These are phyloP conservation scores for Panaeolus papilionaceus DNA, from an alignment of 768 basidiomycete species.

Conservation along the genomic window DNA sequence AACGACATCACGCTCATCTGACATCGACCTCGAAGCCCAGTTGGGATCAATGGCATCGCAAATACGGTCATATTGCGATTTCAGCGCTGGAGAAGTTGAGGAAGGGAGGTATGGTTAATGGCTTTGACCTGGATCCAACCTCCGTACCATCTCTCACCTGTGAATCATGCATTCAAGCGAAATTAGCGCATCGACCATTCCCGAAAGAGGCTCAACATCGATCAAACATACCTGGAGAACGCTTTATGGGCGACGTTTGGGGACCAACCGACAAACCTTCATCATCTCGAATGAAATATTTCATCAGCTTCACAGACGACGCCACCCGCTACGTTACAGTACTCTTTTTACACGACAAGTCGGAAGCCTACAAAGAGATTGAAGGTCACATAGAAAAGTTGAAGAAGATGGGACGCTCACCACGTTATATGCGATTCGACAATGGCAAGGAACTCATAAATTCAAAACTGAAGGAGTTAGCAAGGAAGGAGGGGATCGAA, in stretches of 20 bases:
- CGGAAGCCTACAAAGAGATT: constrained; percentile 25
- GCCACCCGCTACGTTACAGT: constrained; percentile 9
- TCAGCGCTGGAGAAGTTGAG: constrained; percentile 21
- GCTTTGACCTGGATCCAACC: constrained; percentile 28
- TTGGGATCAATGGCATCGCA: constrained; percentile 33
- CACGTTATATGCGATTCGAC: constrained; percentile 29
- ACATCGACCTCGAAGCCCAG: constrained; percentile 18
- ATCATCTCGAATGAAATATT: constrained; percentile 28
- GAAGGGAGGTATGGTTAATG: constrained; percentile 24
- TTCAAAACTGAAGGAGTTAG: constrained; percentile 28
- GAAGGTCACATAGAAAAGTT: constrained; percentile 24
- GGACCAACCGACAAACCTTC: constrained; percentile 32
- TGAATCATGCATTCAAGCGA: constrained; percentile 38
- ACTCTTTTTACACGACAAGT: constrained; percentile 22
- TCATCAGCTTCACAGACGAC: constrained; percentile 34
- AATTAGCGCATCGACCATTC: constrained; percentile 35
- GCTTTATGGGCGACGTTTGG: constrained; percentile 35
- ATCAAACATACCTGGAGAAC: constrained; percentile 25
- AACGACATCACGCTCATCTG: constrained; percentile 19
- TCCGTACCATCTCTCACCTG: constrained; percentile 30
- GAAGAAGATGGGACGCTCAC: constrained; percentile 19
- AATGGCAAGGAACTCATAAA: constrained; percentile 42
- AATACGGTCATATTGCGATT: constrained; percentile 28
- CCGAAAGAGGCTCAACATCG: constrained; percentile 35
- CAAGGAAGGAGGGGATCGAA: constrained; percentile 32